phyloP scores from a whole-genome alignment of 192 early-diverging fungal genomes.

The Backusella westeae region DNA sequence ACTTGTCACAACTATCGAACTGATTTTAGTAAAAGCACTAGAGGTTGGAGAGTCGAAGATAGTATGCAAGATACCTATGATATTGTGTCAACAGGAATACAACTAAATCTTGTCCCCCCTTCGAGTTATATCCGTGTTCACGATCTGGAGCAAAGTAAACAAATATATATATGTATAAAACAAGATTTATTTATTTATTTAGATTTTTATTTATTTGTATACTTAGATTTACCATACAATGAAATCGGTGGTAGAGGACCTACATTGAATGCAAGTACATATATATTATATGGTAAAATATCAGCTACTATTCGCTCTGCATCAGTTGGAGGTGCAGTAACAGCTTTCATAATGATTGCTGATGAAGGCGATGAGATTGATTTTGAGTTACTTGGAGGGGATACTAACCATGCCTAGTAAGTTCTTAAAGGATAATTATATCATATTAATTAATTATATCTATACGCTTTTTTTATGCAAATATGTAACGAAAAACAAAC shows the following conservation, averaged over 20 bases:
- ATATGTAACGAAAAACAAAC: not conserved
- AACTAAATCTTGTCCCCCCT: slow-evolving; percentile 3
- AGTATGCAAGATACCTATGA: slow-evolving; percentile 18
- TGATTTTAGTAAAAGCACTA: not conserved
- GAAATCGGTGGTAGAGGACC: slow-evolving; percentile 12
- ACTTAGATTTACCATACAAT: slow-evolving; percentile 26
- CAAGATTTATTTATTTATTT: not conserved
- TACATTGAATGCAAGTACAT: slow-evolving; percentile 25
- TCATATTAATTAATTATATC: not conserved
- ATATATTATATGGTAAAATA: slow-evolving; percentile 44
- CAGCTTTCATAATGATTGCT: slow-evolving; percentile 41
- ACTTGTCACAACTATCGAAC: slow-evolving; percentile 14
- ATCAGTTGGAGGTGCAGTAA: slow-evolving; percentile 33
- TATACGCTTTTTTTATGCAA: not conserved
- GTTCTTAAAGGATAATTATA: not conserved
- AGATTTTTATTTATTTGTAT: not conserved
- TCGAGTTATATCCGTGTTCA: not conserved
- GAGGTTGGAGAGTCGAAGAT: slow-evolving; percentile 11
- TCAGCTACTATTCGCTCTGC: slow-evolving; percentile 36
- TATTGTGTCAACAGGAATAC: not conserved
- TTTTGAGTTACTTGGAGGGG: slow-evolving; percentile 46
- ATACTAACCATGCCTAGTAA: slow-evolving; percentile 27
- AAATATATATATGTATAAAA: not conserved
- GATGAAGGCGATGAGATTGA: slow-evolving; percentile 54
- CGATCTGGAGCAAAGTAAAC: slow-evolving; percentile 1